Percentiles rank a stretch among this genome's conserved stretches.
Conservation (phyloP, 139 green algal species). For the Auxenochlorella pyrenoidosa region DNA sequence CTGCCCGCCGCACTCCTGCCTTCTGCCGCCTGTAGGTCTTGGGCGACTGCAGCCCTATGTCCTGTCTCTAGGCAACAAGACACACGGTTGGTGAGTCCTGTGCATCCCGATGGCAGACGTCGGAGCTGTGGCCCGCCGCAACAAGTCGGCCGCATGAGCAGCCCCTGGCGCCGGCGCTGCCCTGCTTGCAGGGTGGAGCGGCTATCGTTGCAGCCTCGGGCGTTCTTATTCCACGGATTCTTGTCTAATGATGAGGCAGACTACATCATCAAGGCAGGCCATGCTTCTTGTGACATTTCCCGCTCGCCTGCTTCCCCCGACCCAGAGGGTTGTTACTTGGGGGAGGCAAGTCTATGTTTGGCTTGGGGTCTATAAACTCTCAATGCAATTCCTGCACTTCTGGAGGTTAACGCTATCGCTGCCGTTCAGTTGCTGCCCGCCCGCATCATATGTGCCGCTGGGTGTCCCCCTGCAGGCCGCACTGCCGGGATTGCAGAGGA, state of each 20-base stretch:
- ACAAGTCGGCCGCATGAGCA: no score
- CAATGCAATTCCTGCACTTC: no score
- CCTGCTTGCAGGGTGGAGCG: slow-evolving; percentile 43
- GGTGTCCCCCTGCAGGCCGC: slow-evolving; percentile 17
- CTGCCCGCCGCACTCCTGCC: neutral
- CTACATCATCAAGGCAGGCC: slow-evolving; percentile 43
- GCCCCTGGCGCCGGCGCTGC: neutral
- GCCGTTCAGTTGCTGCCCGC: no score
- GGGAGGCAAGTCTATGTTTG: no score
- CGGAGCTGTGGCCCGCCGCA: no score
- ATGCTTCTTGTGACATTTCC: no score
- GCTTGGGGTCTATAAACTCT: no score
- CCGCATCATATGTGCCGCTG: no score
- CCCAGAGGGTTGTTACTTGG: no score
- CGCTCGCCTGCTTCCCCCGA: no score
- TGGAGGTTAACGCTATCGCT: no score
- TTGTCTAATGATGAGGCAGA: slow-evolving; percentile 59
- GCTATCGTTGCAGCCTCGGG: slow-evolving; percentile 50
- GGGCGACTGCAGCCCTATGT: neutral
- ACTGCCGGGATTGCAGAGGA: slow-evolving; percentile 44
- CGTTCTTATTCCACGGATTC: slow-evolving; percentile 57
- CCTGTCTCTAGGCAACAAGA: neutral
- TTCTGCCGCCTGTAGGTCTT: neutral
- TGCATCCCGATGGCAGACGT: no score
- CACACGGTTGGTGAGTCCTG: slow-evolving; percentile 1